These are phyloP conservation scores for Podila verticillata DNA, from an alignment of 192 early-diverging fungal genomes.

Conservation along the genomic window DNA sequence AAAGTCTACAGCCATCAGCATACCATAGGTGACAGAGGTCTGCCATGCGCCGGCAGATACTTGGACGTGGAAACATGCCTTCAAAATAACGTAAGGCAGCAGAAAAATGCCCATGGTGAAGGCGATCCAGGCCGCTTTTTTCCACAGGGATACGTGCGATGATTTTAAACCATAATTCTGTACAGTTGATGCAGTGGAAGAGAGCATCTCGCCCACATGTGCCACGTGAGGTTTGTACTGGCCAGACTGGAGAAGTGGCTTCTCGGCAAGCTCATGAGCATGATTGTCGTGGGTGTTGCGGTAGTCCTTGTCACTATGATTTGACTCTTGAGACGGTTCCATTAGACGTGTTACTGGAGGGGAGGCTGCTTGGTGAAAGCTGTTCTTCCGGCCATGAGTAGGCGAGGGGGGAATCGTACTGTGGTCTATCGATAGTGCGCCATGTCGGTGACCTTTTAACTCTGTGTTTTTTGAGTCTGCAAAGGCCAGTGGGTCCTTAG, in stretches of 20 bases:
- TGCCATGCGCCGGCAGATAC: constrained; percentile 49
- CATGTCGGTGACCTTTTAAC: background rate
- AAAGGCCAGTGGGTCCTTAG: background rate
- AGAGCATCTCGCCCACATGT: background rate
- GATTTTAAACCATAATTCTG: constrained; percentile 37
- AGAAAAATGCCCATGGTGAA: constrained; percentile 38
- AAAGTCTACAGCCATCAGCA: constrained; percentile 51
- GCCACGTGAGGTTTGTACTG: background rate
- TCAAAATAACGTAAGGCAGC: constrained; percentile 33
- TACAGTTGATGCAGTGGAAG: background rate
- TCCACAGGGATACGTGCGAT: constrained; percentile 33
- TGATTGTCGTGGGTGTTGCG: background rate
- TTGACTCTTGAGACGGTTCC: no score
- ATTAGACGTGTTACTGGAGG: background rate
- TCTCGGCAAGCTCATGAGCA: background rate
- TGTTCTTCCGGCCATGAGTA: background rate
- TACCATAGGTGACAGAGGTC: constrained; percentile 46
- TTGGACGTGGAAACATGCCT: constrained; percentile 46
- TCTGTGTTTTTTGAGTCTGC: background rate
- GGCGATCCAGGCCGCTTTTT: constrained; percentile 28
- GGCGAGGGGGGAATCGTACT: background rate
- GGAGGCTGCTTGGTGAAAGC: background rate
- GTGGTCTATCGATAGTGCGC: background rate
- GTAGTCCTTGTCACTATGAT: no score
- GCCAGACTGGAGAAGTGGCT: background rate